Evolutionary conservation across 139 green algal species (phyloP).

Genomic region (Chlorella ohadii): DNA sequence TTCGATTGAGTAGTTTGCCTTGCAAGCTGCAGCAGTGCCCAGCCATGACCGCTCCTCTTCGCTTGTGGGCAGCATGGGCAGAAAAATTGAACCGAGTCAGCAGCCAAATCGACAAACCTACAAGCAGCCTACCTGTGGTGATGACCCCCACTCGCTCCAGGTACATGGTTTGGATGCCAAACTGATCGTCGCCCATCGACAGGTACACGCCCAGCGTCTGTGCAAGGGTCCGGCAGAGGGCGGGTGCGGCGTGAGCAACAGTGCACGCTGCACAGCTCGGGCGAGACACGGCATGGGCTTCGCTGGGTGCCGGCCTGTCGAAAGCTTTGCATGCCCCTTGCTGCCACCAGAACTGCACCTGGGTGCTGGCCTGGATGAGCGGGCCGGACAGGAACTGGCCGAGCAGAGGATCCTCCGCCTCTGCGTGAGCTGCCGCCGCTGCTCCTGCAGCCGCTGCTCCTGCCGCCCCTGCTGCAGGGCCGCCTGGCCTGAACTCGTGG

Average conservation of each 20-base stretch:
- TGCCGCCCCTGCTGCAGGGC: not conserved
- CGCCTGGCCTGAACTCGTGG: not conserved
- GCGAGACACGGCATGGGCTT: too few relatives aligned
- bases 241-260: too few relatives aligned
- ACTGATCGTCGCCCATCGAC: not conserved
- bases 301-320: too few relatives aligned
- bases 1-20: too few relatives aligned
- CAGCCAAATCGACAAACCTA: too few relatives aligned
- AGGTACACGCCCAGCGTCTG: constrained; percentile 9
- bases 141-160: not conserved
- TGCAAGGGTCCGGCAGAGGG: not conserved
- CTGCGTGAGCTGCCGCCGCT: not conserved
- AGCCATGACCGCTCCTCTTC: too few relatives aligned
- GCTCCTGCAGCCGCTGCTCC: not conserved
- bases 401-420: not conserved
- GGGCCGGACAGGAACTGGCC: not conserved
- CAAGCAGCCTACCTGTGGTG: not conserved
- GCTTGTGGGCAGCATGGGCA: too few relatives aligned
- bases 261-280: too few relatives aligned
- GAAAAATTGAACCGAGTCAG: too few relatives aligned
- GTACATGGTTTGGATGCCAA: not conserved
- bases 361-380: not conserved
- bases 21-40: too few relatives aligned
- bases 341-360: not conserved
- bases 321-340: too few relatives aligned